Evolutionary conservation across 2,329 filamentous ascomycete species (phyloP).

Genomic region (Aspergillus uvarum): DNA sequence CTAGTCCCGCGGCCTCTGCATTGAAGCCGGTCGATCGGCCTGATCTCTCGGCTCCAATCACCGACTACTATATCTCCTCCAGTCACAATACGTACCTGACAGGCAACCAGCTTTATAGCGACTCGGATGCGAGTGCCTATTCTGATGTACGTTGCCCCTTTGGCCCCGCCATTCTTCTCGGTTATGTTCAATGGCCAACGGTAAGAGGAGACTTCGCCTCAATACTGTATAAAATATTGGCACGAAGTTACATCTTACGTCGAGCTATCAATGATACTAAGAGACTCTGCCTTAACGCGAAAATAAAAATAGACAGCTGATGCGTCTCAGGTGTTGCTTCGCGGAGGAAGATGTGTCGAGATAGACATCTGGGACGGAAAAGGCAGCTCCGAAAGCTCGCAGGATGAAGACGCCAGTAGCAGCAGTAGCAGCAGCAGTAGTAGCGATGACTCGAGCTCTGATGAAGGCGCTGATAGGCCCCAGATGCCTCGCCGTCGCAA

Average conservation of each 20-base stretch:
- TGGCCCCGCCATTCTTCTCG: neutral
- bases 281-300: no score
- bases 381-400: constrained; percentile 38
- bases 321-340: constrained; percentile 62
- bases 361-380: constrained; percentile 92
- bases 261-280: neutral
- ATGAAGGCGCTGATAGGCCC: constrained; percentile 15
- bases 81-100: constrained; percentile 93
- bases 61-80: constrained; percentile 90
- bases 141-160: constrained; percentile 58
- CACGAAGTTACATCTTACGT: neutral
- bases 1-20: constrained; percentile 46
- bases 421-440: constrained; percentile 33
- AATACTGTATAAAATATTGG: no score
- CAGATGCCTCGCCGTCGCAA: constrained; percentile 18
- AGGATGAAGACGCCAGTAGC: constrained; percentile 32
- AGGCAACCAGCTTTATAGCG: constrained; percentile 79
- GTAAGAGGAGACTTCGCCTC: no score
- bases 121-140: constrained; percentile 75
- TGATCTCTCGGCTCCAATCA: constrained; percentile 68
- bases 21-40: constrained; percentile 44
- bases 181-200: no score
- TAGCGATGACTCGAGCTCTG: constrained; percentile 25
- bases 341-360: constrained; percentile 85
- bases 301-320: neutral